Evolutionary conservation across 257 asterid genomes (phyloP).

Genomic region (Misopates orontium): DNA sequence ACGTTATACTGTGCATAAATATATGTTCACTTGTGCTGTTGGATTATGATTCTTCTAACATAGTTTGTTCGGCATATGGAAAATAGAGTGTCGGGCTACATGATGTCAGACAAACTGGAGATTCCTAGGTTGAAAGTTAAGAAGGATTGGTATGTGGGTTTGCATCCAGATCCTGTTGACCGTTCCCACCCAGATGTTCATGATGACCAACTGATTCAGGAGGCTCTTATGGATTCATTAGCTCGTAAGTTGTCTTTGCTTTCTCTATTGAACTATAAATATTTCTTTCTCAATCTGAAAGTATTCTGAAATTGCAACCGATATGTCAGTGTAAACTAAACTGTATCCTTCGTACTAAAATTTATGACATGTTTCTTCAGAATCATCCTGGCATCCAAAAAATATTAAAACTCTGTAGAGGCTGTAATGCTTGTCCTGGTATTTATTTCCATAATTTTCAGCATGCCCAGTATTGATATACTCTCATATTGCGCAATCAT

Average conservation of each 20-base stretch:
- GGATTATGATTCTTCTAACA: conserved; percentile 18
- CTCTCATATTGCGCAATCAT: too few relatives aligned
- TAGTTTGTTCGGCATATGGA: conserved; percentile 20
- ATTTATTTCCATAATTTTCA: conserved; percentile 10
- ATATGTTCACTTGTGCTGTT: conserved; percentile 3
- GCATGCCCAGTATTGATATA: too few relatives aligned
- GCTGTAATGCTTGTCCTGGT: not conserved
- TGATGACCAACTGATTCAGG: conserved; percentile 71
- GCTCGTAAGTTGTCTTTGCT: conserved; percentile 45
- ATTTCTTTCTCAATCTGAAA: conserved; percentile 3
- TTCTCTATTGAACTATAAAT: too few relatives aligned
- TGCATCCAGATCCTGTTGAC: conserved; percentile 82
- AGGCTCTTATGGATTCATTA: conserved; percentile 52
- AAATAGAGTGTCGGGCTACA: conserved; percentile 86
- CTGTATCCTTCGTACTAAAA: not conserved
- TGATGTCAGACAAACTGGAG: conserved; percentile 89
- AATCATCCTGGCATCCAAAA: conserved; percentile 4
- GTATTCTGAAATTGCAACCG: conserved; percentile 3
- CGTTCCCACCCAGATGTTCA: conserved; percentile 94
- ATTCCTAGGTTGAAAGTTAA: conserved; percentile 87
- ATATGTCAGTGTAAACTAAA: conserved; percentile 4
- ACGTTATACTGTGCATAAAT: conserved; percentile 18
- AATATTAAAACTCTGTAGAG: conserved; percentile 5
- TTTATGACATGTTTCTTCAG: conserved; percentile 10
- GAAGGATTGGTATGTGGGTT: conserved; percentile 95